Conservation (phyloP, 2,329 filamentous ascomycete species). For the Knufia petricola region DNA sequence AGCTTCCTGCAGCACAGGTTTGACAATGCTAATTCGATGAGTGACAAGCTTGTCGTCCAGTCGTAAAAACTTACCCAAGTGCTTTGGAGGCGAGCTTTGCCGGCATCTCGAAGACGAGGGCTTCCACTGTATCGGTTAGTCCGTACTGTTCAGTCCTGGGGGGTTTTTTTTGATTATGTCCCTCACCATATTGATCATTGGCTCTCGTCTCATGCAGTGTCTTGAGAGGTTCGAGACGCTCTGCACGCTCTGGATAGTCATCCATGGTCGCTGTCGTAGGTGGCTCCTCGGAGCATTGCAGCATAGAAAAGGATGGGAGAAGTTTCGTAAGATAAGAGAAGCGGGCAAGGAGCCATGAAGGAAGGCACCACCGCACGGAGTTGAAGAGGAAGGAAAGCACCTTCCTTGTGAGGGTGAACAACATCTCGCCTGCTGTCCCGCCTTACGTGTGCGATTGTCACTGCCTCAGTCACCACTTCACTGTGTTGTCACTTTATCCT, state of each 20-base stretch:
- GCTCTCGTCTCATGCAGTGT: conserved; percentile 36
- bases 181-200: conserved; percentile 33
- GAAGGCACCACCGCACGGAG: neutral
- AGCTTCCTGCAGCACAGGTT: conserved; percentile 28
- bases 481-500: neutral
- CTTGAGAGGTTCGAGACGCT: conserved; percentile 29
- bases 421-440: neutral
- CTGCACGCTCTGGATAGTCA: conserved; percentile 5
- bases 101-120: conserved; percentile 36
- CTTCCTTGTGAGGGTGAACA: conserved; percentile 6
- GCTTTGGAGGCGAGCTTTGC: conserved; percentile 36
- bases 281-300: neutral
- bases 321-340: neutral
- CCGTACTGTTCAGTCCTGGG: neutral
- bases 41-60: too few species aligned
- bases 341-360: neutral
- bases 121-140: conserved; percentile 27
- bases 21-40: conserved; percentile 22
- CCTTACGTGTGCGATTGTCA: neutral
- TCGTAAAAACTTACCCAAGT: conserved; percentile 35
- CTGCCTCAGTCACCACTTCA: neutral
- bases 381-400: conserved; percentile 3
- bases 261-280: conserved; percentile 1
- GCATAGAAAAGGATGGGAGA: neutral
- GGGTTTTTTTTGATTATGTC: too few species aligned